Evolutionary conservation across 2,329 filamentous ascomycete genomes (phyloP), one percentile per base, ranked within the genome.

Genomic region (Alternaria hordeiaustralica): DNA sequence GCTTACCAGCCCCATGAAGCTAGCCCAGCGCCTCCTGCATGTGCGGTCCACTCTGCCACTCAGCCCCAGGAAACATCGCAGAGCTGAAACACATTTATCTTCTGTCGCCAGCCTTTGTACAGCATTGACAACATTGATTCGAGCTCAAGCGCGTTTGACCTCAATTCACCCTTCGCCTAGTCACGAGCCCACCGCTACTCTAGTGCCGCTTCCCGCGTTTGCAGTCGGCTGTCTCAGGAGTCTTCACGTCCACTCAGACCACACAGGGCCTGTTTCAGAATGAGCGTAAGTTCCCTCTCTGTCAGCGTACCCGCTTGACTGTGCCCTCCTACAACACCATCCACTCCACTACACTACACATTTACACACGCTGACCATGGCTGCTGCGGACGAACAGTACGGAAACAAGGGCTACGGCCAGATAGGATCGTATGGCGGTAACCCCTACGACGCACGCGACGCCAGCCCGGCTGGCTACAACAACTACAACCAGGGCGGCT

Each of bases 401-500:
- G 79, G 76, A 59, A 78, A 79, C 70, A 71, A 70, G 60, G 79
- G 78, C 66, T 81, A 81, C 74, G 73, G 76, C 71, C 77, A 80
- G 67, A 76, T 79, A 63, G 79, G 79, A 66, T 78, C 79, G 62
- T 78, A 80, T 71, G 79, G 77, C 68, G 73, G 79, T 71, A 83
- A 84, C 71, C 80, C 79, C 47, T 83, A 83, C 70, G 80, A 79
- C 67, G 76, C 82, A 67, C 77, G 79, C 65, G 75, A 77, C 64
- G 69, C 75, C 55, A 71, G 62, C 60, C 58, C 58, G 25, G 60
- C 61, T 4, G 87, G 86, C 67, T 87, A 84, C 75, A 86, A 87
- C 76, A 86, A 86, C 54, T 88, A 87, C 72, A 77, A 78, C 58
- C 76, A 81, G 71, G 76, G 80, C 63, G 73, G 53, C 30, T 55